A percentile compares a stretch with the other conserved stretches of the same genome.
Evolutionary conservation across 2,329 filamentous ascomycete genomes (phyloP).

Genomic region (Colletotrichum spaethianum): DNA sequence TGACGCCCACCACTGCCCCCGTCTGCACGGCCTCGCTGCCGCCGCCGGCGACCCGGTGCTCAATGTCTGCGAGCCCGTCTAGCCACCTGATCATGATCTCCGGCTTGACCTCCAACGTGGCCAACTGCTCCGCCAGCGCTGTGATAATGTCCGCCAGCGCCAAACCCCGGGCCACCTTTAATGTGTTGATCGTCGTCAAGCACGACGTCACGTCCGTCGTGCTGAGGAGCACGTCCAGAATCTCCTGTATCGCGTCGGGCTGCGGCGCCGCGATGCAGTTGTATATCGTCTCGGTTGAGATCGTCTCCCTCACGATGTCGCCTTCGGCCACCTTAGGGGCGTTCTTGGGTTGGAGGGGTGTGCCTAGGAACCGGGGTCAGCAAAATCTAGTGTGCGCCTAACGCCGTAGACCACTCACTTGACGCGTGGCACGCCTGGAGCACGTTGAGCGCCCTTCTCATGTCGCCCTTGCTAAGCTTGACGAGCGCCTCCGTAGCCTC

Average conservation of each 20-base stretch:
- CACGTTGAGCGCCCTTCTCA: conserved; percentile 94
- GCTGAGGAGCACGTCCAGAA: conserved; percentile 85
- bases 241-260: conserved; percentile 87
- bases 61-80: conserved; percentile 90
- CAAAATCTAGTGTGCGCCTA: not conserved
- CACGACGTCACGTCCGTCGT: conserved; percentile 93
- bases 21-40: conserved; percentile 92
- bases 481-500: conserved; percentile 89
- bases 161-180: conserved; percentile 88
- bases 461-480: conserved; percentile 91
- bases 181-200: conserved; percentile 86
- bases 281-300: conserved; percentile 96
- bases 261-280: conserved; percentile 97
- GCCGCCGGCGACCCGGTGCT: conserved; percentile 90
- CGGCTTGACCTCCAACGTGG: conserved; percentile 84
- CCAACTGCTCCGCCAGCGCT: conserved; percentile 85
- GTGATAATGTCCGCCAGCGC: conserved; percentile 96
- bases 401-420: conserved; percentile 68
- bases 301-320: conserved; percentile 79
- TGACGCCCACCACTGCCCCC: conserved; percentile 90
- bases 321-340: conserved; percentile 72
- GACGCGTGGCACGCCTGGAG: conserved; percentile 97
- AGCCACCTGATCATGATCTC: conserved; percentile 94
- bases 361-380: conserved; percentile 63
- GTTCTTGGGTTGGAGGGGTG: conserved; percentile 74